Base-by-base conservation (phyloP, 352 stramenopile genomes). In the Phytophthora sp. region DNA sequence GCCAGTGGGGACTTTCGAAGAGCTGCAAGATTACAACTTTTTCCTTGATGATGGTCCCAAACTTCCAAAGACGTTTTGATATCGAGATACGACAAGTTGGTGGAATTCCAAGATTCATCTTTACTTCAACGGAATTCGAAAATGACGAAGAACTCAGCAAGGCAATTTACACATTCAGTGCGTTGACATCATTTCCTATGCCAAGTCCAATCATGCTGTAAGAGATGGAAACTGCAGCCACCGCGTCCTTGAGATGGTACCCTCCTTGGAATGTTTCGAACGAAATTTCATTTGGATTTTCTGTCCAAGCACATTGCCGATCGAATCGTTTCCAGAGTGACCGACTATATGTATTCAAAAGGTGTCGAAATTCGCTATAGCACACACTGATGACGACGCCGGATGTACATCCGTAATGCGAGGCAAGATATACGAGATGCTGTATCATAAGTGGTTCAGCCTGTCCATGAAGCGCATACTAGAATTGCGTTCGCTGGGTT, bases 221-320 rank as follows among this genome's bases (percentile, higher is more conserved):
- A 20, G 21, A 46, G 61, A 57, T 18, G 18, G 21, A n/a, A 33
- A 63, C 36, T 63, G 54, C n/a, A 69, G 61, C 23, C 46, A 57
- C 52, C 45, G 52, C 21, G 29, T 69, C n/a, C 26, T 69, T 20
- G 9, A 58, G 53, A 56, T 69, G 53, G n/a, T 55, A 4, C 44
- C 53, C 15, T 31, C 4, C 52, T 12, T 31, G 50, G 51, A 0
- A 7, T 24, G 50, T 44, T 68, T 11, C 51, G 23, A 57, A 23
- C 5, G 21, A 36, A 24, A 8, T 69, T 55, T 9, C 27, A 56
- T 49, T 56, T 61, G 49, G 50, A 55, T 42, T 61, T 66, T 55
- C 18, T 61, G 18, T 61, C 50, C 5, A 29, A 50, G 4, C 3
- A 50, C 21, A 61, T 67, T 15, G 59, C 59, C 33, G 59, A 67